A percentile compares a stretch with the other conserved stretches of the same genome.
These are phyloP conservation scores for Daldinia concentrica DNA, from an alignment of 495 filamentous ascomycete genomes.

Conservation along the genomic window DNA sequence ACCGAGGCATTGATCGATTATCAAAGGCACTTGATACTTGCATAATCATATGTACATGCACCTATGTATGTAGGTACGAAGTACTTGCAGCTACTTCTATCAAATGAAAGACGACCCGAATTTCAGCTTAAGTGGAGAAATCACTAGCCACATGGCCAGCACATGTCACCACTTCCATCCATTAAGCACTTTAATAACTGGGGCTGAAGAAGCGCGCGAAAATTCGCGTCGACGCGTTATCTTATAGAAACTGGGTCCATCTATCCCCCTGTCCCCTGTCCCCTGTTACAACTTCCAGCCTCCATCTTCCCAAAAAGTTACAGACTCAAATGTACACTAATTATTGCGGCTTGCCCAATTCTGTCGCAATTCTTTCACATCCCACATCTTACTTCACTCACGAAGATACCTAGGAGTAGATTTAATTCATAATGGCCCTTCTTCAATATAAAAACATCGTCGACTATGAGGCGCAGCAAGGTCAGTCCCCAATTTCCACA, in stretches of 20 bases:
- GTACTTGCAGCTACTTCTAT: not conserved
- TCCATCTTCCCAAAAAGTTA: slow-evolving; percentile 16
- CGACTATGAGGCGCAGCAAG: slow-evolving; percentile 85
- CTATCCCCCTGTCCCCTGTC: not conserved
- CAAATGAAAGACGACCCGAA: not conserved
- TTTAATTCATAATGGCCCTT: slow-evolving; percentile 72
- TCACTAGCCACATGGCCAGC: not conserved
- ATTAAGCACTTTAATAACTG: slow-evolving; percentile 25
- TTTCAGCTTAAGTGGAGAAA: not conserved
- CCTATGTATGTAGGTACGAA: not conserved
- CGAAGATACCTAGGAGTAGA: slow-evolving; percentile 14
- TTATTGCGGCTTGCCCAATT: slow-evolving; percentile 30
- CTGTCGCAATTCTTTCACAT: slow-evolving; percentile 37
- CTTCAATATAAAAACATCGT: slow-evolving; percentile 77
- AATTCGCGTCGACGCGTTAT: slow-evolving; percentile 47
- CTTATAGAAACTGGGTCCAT: slow-evolving; percentile 9
- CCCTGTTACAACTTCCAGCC: slow-evolving; percentile 42
- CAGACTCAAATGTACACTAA: slow-evolving; percentile 15
- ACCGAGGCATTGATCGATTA: slow-evolving; percentile 39
- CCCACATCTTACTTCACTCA: slow-evolving; percentile 7
- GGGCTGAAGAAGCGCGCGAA: slow-evolving; percentile 44
- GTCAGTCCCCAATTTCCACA: slow-evolving; percentile 54
- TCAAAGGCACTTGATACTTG: not conserved
- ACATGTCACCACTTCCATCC: not conserved
- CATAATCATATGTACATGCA: not conserved